Conservation (phyloP, 768 basidiomycete species). For the Plicaturopsis crispa region DNA sequence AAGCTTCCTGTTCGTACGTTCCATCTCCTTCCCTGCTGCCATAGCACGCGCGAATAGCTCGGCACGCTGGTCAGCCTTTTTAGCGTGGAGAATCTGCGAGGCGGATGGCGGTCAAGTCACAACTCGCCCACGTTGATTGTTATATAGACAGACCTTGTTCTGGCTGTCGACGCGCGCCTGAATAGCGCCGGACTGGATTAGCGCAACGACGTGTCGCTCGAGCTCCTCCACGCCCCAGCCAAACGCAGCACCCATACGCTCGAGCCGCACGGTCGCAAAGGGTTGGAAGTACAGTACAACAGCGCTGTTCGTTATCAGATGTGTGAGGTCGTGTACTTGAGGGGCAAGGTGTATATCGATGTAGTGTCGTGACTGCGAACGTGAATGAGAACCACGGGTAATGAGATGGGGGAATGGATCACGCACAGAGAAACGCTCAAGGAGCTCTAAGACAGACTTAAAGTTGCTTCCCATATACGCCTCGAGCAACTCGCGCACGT, state of each 20-base stretch:
- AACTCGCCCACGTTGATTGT: too few species aligned
- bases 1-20: slow-evolving; percentile 67
- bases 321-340: slow-evolving; percentile 61
- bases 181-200: slow-evolving; percentile 75
- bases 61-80: slow-evolving; percentile 70
- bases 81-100: slow-evolving; percentile 67
- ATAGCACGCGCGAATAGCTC: slow-evolving; percentile 73
- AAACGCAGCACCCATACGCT: slow-evolving; percentile 81
- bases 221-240: slow-evolving; percentile 72
- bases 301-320: slow-evolving; percentile 67
- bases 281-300: slow-evolving; percentile 88
- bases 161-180: slow-evolving; percentile 83
- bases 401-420: neutral
- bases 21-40: slow-evolving; percentile 63
- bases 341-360: slow-evolving; percentile 70
- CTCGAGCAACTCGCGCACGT: slow-evolving; percentile 79
- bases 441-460: slow-evolving; percentile 69
- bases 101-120: too few species aligned
- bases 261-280: slow-evolving; percentile 77
- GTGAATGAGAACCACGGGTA: neutral
- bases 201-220: slow-evolving; percentile 62
- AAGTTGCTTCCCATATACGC: slow-evolving; percentile 85
- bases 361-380: slow-evolving; percentile 59
- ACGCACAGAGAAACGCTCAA: slow-evolving; percentile 64
- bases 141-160: too few species aligned